Conservation (phyloP, 257 asterid genomes). For the Penstemon newberryi region DNA sequence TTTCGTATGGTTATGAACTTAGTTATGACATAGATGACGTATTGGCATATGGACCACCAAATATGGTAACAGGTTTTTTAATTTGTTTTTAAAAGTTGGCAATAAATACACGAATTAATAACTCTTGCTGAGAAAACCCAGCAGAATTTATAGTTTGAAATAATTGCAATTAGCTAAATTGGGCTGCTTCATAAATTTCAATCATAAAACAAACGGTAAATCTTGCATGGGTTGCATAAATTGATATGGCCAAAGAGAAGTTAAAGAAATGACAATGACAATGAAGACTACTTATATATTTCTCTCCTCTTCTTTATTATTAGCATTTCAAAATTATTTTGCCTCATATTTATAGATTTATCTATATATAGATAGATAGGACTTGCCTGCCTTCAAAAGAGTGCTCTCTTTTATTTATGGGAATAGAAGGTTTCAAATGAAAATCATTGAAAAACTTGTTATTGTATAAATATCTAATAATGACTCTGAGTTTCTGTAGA, state of each 20-base stretch:
- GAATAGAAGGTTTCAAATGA: not conserved
- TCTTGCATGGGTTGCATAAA: not conserved
- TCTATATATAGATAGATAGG: constrained; percentile 31
- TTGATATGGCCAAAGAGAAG: not conserved
- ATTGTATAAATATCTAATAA: no score
- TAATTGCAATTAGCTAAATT: not conserved
- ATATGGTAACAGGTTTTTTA: no score
- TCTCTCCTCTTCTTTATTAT: constrained; percentile 9
- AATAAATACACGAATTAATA: no score
- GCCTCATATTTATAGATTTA: constrained; percentile 29
- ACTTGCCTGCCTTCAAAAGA: constrained; percentile 24
- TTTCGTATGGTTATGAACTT: no score
- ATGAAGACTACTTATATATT: constrained; percentile 27
- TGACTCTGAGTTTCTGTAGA: no score
- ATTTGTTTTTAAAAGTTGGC: no score
- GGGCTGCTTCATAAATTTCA: not conserved
- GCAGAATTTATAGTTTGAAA: not conserved
- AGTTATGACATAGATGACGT: no score
- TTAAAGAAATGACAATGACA: not conserved
- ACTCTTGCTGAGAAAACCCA: not conserved
- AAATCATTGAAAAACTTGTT: constrained; percentile 24
- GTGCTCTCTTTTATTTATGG: constrained; percentile 6
- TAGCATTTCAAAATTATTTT: constrained; percentile 26
- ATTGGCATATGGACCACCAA: no score
- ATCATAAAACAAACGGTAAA: not conserved